Conservation (phyloP, 768 basidiomycete species). For the Boletellus emodensis region DNA sequence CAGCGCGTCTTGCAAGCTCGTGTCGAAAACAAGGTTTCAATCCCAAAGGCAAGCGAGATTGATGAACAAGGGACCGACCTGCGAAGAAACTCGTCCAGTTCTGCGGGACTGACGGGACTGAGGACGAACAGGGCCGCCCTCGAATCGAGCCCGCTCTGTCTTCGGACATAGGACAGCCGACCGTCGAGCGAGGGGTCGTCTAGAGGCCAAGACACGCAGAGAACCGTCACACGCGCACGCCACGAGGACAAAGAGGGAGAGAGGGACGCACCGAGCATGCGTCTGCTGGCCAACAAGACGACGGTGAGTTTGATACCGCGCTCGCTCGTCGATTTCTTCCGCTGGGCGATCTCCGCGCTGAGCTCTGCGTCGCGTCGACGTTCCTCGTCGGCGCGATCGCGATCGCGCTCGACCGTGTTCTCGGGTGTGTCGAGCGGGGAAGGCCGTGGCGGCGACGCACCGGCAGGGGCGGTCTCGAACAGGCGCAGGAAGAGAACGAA, state of each 20-base stretch:
- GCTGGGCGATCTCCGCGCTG: conserved; percentile 69
- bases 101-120: conserved; percentile 82
- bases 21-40: too few relatives aligned
- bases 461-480: conserved; percentile 52
- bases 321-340: conserved; percentile 79
- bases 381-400: conserved; percentile 64
- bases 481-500: conserved; percentile 89
- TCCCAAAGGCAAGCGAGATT: too few relatives aligned
- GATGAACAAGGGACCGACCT: conserved; percentile 43
- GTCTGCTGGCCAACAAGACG: conserved; percentile 85
- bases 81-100: conserved; percentile 84
- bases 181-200: conserved; percentile 83
- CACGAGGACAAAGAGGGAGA: neutral
- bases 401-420: conserved; percentile 34
- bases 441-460: conserved; percentile 30
- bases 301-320: conserved; percentile 92
- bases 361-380: conserved; percentile 69
- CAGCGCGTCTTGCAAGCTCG: conserved; percentile 81
- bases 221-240: too few relatives aligned
- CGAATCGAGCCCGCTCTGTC: conserved; percentile 85
- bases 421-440: conserved; percentile 53
- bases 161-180: conserved; percentile 81
- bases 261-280: conserved; percentile 67
- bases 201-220: conserved; percentile 25
- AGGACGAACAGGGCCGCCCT: conserved; percentile 92